Base-by-base conservation (phyloP, 1,139 yeast genomes). In the Williopsis jadinii region DNA sequence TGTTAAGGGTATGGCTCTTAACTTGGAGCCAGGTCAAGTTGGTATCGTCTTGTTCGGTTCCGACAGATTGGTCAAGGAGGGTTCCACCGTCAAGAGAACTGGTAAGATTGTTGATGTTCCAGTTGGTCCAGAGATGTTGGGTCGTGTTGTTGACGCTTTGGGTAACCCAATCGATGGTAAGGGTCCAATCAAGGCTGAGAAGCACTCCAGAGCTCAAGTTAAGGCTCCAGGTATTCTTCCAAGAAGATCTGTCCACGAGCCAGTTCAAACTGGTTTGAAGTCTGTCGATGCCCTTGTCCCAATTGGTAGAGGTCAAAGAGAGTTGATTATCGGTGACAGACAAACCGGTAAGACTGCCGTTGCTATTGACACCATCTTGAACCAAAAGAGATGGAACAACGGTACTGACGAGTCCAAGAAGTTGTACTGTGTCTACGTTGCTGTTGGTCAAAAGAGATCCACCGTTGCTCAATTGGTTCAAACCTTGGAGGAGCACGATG, bases 181-280 rank as follows among this genome's bases (percentile, higher is more conserved):
- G 80, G 99, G 98, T 56, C 98, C 98, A 71, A 79, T 92, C 64
- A 83, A 85, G 66, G 77, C 95, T 62, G 80, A 79, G 63, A 78
- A 82, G 62, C 75, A 82, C 63, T 75, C 95, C 64, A 86, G 95
- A 80, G 97, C 97, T 62, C 97, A 92, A 80, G 86, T 90, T 61
- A 92, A 92, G 81, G 99, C 98, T 59, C 99, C 98, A 71, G 99
- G 99, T 81, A 94, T 94, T 66, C 82, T 94, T 71, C 98, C 98
- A 78, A 90, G 99, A 82, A 85, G 84, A 64, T 88, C 97, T 51
- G 99, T 92, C 60, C 81, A 71, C 77, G 98, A 92, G 79, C 98
- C 99, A 70, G 92, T 92, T 85, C 98, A 92, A 79, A 90, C 98
- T 64, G 99, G 98, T 83, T 85, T 92, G 67, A 92, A 94, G 81